These are phyloP conservation scores for Podospora australis DNA, from an alignment of 495 filamentous ascomycete species.

Conservation along the genomic window DNA sequence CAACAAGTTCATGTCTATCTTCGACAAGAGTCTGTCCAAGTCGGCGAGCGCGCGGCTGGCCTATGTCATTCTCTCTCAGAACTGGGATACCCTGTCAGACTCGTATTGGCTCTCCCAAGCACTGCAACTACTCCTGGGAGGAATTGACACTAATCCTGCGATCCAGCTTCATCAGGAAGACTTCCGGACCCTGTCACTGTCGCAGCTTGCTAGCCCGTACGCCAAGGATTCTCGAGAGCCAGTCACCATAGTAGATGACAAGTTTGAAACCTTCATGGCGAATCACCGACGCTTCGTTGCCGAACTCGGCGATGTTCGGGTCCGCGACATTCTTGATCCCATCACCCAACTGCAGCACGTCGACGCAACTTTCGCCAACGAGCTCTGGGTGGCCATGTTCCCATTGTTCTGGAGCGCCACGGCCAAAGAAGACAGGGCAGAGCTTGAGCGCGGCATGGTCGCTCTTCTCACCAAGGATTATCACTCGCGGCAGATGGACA, in stretches of 20 bases:
- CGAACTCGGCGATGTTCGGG: slow-evolving; percentile 75
- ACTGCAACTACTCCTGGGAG: slow-evolving; percentile 82
- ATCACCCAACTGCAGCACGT: slow-evolving; percentile 92
- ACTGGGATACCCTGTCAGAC: slow-evolving; percentile 91
- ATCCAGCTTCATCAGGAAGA: slow-evolving; percentile 76
- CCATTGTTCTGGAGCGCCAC: slow-evolving; percentile 88
- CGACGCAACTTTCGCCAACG: slow-evolving; percentile 68
- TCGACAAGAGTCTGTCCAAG: slow-evolving; percentile 83
- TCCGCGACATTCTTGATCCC: slow-evolving; percentile 82
- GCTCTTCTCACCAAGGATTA: slow-evolving; percentile 87
- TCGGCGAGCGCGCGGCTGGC: slow-evolving; percentile 77
- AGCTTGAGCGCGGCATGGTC: slow-evolving; percentile 84
- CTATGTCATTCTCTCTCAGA: slow-evolving; percentile 87
- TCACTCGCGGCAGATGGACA: slow-evolving; percentile 87
- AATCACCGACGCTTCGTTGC: slow-evolving; percentile 73
- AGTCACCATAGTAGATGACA: slow-evolving; percentile 69
- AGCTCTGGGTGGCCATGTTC: slow-evolving; percentile 87
- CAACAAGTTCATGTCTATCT: slow-evolving; percentile 90
- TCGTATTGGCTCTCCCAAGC: slow-evolving; percentile 97
- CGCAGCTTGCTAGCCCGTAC: slow-evolving; percentile 61
- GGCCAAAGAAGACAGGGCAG: slow-evolving; percentile 78
- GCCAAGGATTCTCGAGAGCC: slow-evolving; percentile 65
- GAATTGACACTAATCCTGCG: slow-evolving; percentile 72
- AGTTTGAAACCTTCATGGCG: slow-evolving; percentile 71
- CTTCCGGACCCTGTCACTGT: slow-evolving; percentile 66